Base-by-base conservation (phyloP, 2,329 filamentous ascomycete species). In the Parasarocladium wereldwijsianum region DNA sequence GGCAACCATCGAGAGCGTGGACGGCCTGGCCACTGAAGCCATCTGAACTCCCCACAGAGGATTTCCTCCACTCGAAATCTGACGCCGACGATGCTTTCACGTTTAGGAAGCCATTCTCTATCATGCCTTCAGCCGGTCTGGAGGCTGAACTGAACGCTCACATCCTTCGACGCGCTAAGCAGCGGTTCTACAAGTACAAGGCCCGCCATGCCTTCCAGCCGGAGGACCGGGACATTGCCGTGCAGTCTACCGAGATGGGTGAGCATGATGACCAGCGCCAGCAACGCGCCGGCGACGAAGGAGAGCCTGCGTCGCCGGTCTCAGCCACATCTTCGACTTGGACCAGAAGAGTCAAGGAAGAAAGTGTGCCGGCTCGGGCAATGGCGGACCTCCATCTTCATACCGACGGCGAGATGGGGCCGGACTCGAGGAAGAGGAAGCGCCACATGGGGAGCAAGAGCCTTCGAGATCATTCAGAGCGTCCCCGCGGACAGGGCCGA, bases 21-120 rank as follows among this genome's bases (percentile, higher is more conserved):
- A 82, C 81, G 12, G 80, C 85, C 1, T 94, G 87, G 87, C 87
- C 87, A 4, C 50, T 92, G 44, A 62, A 62, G 13, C 59, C 67
- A 4, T 54, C 60, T 6, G 54, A 64, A 16, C 72, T 90, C 6
- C 81, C 80, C 2, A 54, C 58, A 11, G 57, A 62, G 10, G 57
- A 58, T 13, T 65, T 80, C 36, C 48, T 58, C 30, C 60, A 57
- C 39, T 56, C 47, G 36, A 47, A 47, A 6, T 42, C 51, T 6
- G 60, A 70, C 28, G 55, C 59, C 6, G 54, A 66, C 31, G 64
- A 70, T 17, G 45, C 42, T 9, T 70, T 63, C 43, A 72, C 62
- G 0, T 54, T 70, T 18, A 23, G 19, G 7, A 19, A 24, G 12
- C 19, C 19, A 4, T 7, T 6, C 19, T 16, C 17, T 13, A 14